Base-by-base conservation (phyloP, 495 filamentous ascomycete genomes). In the Penicillium paradoxum region DNA sequence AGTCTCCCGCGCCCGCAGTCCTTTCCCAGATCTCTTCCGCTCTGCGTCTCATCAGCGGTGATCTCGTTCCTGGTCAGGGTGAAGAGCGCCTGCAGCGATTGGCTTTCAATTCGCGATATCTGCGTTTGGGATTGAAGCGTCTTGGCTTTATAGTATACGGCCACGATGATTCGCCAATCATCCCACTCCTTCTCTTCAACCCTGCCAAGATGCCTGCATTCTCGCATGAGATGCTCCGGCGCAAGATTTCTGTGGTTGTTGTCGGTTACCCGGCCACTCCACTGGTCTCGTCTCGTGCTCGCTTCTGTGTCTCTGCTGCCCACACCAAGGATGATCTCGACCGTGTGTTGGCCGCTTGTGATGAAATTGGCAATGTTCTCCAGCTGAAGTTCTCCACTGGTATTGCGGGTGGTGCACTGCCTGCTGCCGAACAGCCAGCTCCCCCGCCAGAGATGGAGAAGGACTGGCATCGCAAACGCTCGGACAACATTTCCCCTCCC, bases 281-380 rank as follows among this genome's bases (percentile, higher is more conserved):
- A 4, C 79, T 98, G 47, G 90, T 97, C 51, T 91, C 87, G 42
- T 97, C 95, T 6, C 84, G 93, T 33, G 93, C 91, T 37, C 84
- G 93, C 40, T 96, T 98, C 77, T 98, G 93, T 72, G 85, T 98
- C 22, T 96, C 90, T 10, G 88, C 93, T 13, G 88, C 93, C 4
- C 93, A 98, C 73, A 98, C 90, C 62, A 98, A 98, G 73, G 93
- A 97, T 49, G 93, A 98, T 67, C 79, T 98, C 55, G 95, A 98
- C 69, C 86, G 92, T 17, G 74, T 97, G 49, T 79, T 98, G 27
- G 76, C 83, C 11, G 93, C 95, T 18, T 97, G 91, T 65, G 90
- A 97, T 60, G 88, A 96, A 66, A 85, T 96, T 47, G 91, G 92
- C 53, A 87, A 96, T 64, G 80, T 93, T 34, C 75, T 98, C 19